A percentile compares a stretch with the other conserved stretches of the same genome.
These are phyloP conservation scores for Linnemannia zychae DNA, from an alignment of 192 early-diverging fungal species.

Conservation along the genomic window DNA sequence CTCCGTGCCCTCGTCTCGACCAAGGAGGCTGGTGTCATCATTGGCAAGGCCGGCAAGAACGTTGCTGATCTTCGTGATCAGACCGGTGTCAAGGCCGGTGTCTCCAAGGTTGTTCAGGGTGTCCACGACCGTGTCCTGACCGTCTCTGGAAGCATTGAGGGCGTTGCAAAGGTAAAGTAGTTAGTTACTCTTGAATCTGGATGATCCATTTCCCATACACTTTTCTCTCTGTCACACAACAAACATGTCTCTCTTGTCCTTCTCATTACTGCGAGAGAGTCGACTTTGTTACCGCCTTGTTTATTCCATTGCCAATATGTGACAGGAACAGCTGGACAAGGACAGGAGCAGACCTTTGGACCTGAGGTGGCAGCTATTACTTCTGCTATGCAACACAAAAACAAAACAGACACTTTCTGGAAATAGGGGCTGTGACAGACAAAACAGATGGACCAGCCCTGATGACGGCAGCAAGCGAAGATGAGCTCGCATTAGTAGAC, in stretches of 20 bases:
- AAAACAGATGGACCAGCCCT: neutral
- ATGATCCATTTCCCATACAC: neutral
- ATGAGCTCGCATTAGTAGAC: neutral
- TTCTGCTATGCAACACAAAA: neutral
- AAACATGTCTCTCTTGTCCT: neutral
- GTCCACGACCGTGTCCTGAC: conserved; percentile 88
- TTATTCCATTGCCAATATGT: neutral
- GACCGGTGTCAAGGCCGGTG: conserved; percentile 90
- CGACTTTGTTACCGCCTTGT: neutral
- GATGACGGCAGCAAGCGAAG: neutral
- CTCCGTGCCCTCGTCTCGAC: conserved; percentile 93
- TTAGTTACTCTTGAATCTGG: neutral
- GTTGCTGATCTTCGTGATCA: conserved; percentile 87
- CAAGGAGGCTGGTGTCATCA: conserved; percentile 90
- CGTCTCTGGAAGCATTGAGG: conserved; percentile 74
- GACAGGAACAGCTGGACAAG: neutral
- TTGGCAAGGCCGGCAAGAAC: conserved; percentile 65
- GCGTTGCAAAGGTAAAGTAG: conserved; percentile 73
- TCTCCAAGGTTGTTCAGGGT: conserved; percentile 88
- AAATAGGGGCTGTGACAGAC: neutral
- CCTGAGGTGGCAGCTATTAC: neutral
- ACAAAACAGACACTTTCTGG: neutral
- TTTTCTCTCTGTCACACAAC: neutral
- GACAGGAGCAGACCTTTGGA: neutral
- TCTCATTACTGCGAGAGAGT: neutral